Base-by-base conservation (phyloP, 2,329 filamentous ascomycete genomes). In the Phaeomoniella chlamydospora region DNA sequence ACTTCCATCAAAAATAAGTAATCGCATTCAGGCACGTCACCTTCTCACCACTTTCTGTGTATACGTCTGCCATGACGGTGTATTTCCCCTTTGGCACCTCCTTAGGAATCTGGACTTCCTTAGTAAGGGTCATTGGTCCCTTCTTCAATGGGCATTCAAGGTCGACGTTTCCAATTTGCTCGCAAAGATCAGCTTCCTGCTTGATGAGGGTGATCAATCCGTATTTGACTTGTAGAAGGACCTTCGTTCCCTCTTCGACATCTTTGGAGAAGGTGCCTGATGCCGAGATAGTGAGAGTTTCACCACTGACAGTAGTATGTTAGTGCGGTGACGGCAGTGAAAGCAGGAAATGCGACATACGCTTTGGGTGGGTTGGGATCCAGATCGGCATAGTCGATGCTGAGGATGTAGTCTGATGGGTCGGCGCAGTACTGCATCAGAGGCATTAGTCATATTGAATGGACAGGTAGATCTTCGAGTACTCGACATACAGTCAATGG, bases 71-170 rank as follows among this genome's bases (percentile, higher is more conserved):
- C 29, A 78, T 62, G 22, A 98, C 90, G 13, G 72, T 81, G 70
- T 94, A 98, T 49, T 73, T 48, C 38, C 93, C 87, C 40, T 84
- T 81, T 55, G 88, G 88, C 45, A 96, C 90, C 59, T 92, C 73
- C 47, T 68, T 73, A 36, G 90, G 90, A 42, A 98, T 68, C 26
- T 88, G 75, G 37, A 96, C 84, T 14, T 76, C 68, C 69, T 96
- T 96, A 46, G 64, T 74, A 46, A 98, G 63, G 26, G 63, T 64
- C 52, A 86, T 67, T 15, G 75, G 62, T 40, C 87, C 88, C 61
- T 83, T 74, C 61, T 93, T 67, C 40, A 98, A 70, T 34, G 90
- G 90, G 60, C 90, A 98, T 49, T 83, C 64, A 39, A 96, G 66
- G 49, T 94, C 85, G 31, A 94, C 84, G 47, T 94, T 86, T 55